These are phyloP conservation scores for Penicillium sclerotigenum DNA, from an alignment of 2,329 filamentous ascomycete species.

Conservation along the genomic window DNA sequence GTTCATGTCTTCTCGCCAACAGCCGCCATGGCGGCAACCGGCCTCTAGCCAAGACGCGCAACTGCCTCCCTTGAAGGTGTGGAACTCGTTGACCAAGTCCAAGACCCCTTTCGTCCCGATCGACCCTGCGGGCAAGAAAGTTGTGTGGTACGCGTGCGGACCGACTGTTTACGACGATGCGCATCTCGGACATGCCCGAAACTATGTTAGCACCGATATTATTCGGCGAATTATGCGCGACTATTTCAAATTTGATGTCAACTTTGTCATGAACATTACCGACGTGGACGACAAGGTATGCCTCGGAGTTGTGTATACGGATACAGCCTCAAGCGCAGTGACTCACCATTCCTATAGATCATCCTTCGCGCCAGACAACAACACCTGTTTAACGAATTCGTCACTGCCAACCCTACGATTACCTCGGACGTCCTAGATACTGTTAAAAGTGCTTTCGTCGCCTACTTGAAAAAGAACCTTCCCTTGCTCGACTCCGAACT, in stretches of 20 bases:
- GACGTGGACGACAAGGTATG: conserved; percentile 72
- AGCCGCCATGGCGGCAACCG: conserved; percentile 47
- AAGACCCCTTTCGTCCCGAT: conserved; percentile 74
- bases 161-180: conserved; percentile 82
- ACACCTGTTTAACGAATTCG: conserved; percentile 70
- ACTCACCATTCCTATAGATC: conserved; percentile 46
- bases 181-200: conserved; percentile 78
- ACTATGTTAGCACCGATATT: conserved; percentile 89
- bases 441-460: conserved; percentile 51
- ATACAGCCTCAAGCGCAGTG: background rate
- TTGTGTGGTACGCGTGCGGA: conserved; percentile 87
- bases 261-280: conserved; percentile 92
- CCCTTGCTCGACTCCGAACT: conserved; percentile 48
- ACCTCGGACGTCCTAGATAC: conserved; percentile 48
- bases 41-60: conserved; percentile 29
- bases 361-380: conserved; percentile 69
- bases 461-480: conserved; percentile 67
- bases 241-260: conserved; percentile 78
- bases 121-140: conserved; percentile 62
- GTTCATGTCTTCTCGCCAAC: conserved; percentile 39
- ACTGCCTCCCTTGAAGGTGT: conserved; percentile 65
- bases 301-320: background rate
- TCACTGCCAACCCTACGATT: conserved; percentile 48
- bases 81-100: conserved; percentile 73
- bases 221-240: conserved; percentile 76